A percentile compares a stretch with the other conserved stretches of the same genome.
These are phyloP conservation scores for Proliferodiscus dingleyae DNA, from an alignment of 2,329 filamentous ascomycete species.

Conservation along the genomic window DNA sequence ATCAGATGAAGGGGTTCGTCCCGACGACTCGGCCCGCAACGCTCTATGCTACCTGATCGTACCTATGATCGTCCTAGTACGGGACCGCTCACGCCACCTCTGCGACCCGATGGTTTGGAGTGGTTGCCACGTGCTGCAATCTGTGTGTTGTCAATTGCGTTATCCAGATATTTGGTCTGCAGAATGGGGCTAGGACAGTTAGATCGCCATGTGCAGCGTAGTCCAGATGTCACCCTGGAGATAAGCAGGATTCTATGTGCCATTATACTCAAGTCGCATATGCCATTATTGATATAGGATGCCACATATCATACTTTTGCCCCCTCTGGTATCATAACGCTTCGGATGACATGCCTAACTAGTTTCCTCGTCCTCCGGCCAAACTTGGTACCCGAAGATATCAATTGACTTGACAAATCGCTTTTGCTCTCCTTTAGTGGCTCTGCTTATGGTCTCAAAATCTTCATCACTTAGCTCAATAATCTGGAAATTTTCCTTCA, in stretches of 20 bases:
- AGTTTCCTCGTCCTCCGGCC: conserved; percentile 53
- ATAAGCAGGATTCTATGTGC: background rate
- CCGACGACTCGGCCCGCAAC: background rate
- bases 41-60: background rate
- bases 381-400: conserved; percentile 67
- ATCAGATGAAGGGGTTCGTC: background rate
- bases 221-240: background rate
- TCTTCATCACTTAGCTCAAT: conserved; percentile 60
- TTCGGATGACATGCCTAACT: background rate
- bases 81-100: background rate
- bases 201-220: too few species aligned
- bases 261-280: background rate
- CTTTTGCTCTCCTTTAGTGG: conserved; percentile 60
- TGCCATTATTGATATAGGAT: background rate
- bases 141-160: background rate
- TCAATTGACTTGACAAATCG: conserved; percentile 78
- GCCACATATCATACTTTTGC: background rate
- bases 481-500: conserved; percentile 63
- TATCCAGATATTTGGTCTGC: too few species aligned
- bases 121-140: background rate
- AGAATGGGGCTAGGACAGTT: too few species aligned
- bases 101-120: background rate
- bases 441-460: conserved; percentile 46
- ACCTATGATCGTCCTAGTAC: background rate
- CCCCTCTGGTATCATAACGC: background rate